A percentile compares a stretch with the other conserved stretches of the same genome.
phyloP scores from a whole-genome alignment of 148 eudicot genomes.

The Chenopodium quinoa region DNA sequence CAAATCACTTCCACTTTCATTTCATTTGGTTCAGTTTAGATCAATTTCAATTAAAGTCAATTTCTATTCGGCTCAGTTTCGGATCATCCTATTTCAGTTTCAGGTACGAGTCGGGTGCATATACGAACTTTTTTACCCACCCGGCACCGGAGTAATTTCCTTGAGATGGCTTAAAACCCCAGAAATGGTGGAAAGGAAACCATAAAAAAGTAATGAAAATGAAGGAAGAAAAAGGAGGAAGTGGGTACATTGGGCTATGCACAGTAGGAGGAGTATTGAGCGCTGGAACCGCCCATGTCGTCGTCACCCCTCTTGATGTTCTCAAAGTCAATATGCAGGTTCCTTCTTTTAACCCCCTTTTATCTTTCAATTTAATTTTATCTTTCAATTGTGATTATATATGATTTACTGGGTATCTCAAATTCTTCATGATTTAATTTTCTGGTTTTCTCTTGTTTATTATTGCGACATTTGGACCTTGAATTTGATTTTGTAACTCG shows the following conservation, averaged over 20 bases:
- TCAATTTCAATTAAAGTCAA: too few species aligned
- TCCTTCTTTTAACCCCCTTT: not conserved
- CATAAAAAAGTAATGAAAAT: too few species aligned
- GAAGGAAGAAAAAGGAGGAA: slow-evolving; percentile 32
- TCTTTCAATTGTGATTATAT: not conserved
- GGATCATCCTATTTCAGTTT: too few species aligned
- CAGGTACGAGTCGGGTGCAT: too few species aligned
- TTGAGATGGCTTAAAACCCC: too few species aligned
- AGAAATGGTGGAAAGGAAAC: too few species aligned
- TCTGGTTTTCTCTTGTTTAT: not conserved
- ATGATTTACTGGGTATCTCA: not conserved
- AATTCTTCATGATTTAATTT: not conserved
- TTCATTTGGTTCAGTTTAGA: too few species aligned
- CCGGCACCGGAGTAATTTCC: too few species aligned
- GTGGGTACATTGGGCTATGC: slow-evolving; percentile 51
- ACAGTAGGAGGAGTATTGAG: slow-evolving; percentile 58
- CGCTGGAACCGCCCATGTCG: slow-evolving; percentile 60
- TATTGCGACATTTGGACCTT: not conserved
- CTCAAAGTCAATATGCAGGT: slow-evolving; percentile 72
- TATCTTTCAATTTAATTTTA: too few species aligned
- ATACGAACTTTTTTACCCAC: too few species aligned
- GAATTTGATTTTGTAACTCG: not conserved
- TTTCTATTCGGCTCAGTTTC: too few species aligned
- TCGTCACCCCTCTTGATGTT: slow-evolving; percentile 65
- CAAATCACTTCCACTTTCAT: too few species aligned